These are phyloP conservation scores for Russula olivacea DNA, from an alignment of 768 basidiomycete species.

Conservation along the genomic window DNA sequence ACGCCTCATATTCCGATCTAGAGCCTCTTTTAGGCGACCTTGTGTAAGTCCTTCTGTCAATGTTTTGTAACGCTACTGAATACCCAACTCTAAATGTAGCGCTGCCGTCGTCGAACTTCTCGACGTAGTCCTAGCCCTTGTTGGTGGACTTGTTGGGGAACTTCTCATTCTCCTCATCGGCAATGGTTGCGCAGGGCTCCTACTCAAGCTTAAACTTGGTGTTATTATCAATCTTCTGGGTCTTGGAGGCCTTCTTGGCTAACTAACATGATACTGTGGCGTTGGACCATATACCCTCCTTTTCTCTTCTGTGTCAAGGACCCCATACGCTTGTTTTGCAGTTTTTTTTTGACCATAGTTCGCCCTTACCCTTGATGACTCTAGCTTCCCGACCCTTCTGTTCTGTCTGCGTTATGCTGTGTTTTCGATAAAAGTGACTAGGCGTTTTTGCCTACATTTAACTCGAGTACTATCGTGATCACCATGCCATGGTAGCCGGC, in stretches of 20 bases:
- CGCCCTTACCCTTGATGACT: not conserved
- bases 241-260: constrained; percentile 1
- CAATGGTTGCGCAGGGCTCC: constrained; percentile 7
- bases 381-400: not conserved
- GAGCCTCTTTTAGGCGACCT: not conserved
- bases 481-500: not conserved
- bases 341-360: not conserved
- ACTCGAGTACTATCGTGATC: not conserved
- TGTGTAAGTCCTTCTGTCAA: constrained; percentile 1
- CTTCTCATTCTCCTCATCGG: constrained; percentile 14
- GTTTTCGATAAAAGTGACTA: not conserved
- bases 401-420: not conserved
- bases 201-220: not conserved
- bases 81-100: not conserved
- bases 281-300: not conserved
- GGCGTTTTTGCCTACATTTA: not conserved
- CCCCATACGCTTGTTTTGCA: not conserved
- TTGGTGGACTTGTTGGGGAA: not conserved
- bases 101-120: constrained; percentile 1
- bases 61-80: not conserved
- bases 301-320: not conserved
- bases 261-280: not conserved
- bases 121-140: constrained; percentile 9
- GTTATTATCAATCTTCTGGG: not conserved
- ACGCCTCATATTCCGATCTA: not conserved